Evolutionary conservation across 768 basidiomycete species (phyloP).

Genomic region (Coprinopsis sp.): DNA sequence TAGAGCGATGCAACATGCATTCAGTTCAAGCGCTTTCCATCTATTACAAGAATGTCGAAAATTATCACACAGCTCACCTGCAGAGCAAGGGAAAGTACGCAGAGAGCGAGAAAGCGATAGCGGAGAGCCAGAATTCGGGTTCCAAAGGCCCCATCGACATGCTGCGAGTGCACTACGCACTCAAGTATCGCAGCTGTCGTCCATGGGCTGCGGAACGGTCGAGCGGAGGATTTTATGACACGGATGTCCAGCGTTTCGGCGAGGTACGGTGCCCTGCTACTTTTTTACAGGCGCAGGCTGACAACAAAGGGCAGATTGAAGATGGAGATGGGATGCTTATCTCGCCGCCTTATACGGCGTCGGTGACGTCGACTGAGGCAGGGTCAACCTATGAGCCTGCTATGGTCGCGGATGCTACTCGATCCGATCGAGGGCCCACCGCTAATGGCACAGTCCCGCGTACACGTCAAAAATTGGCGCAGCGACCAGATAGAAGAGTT

Average conservation of each 20-base stretch:
- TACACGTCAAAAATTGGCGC: too few relatives aligned
- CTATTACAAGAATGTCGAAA: conserved; percentile 22
- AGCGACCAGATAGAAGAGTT: too few relatives aligned
- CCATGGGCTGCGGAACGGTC: not conserved
- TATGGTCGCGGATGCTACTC: too few relatives aligned
- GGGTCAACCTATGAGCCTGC: too few relatives aligned
- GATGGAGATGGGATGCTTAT: too few relatives aligned
- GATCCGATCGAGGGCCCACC: too few relatives aligned
- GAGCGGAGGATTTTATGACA: not conserved
- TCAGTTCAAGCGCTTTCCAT: conserved; percentile 28
- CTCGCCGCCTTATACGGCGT: too few relatives aligned
- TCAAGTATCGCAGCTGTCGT: not conserved
- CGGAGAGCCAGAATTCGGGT: conserved; percentile 1
- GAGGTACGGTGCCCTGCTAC: not conserved
- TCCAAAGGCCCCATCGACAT: not conserved
- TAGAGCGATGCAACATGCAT: conserved; percentile 31
- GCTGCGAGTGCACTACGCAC: conserved; percentile 1
- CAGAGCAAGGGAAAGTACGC: conserved; percentile 16
- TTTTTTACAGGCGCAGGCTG: not conserved
- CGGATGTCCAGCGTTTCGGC: not conserved
- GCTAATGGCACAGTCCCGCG: too few relatives aligned
- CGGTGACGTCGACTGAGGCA: too few relatives aligned
- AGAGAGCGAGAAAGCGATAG: conserved; percentile 4
- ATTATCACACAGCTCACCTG: conserved; percentile 31
- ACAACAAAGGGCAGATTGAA: not conserved